These are phyloP conservation scores for Eimeria maxima DNA, from an alignment of 169 alveolate genomes.

Conservation along the genomic window DNA sequence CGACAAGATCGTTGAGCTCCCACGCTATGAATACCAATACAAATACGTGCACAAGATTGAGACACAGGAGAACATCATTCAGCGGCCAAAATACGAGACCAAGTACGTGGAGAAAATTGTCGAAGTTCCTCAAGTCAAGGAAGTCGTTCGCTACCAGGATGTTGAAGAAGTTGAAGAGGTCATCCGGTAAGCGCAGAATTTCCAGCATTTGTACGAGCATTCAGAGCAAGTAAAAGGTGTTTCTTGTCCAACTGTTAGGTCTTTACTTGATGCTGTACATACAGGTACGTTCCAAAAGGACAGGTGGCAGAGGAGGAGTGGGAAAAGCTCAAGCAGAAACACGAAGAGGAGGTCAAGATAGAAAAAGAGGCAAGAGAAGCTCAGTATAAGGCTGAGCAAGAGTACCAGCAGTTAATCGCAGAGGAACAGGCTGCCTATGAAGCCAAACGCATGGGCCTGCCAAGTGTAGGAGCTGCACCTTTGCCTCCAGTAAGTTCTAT, in stretches of 20 bases:
- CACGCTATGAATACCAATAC: conserved; percentile 88
- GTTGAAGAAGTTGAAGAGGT: conserved; percentile 89
- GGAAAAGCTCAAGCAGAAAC: conserved; percentile 81
- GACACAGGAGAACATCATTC: conserved; percentile 89
- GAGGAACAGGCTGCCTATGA: conserved; percentile 80
- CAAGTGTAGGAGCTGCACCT: conserved; percentile 25
- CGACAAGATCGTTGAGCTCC: conserved; percentile 91
- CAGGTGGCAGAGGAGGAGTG: conserved; percentile 84
- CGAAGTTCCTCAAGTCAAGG: conserved; percentile 89
- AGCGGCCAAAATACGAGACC: conserved; percentile 88
- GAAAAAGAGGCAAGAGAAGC: conserved; percentile 77
- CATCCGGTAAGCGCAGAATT: conserved; percentile 82
- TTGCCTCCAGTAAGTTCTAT: conserved; percentile 62
- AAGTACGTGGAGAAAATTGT: conserved; percentile 91
- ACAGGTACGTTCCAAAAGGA: conserved; percentile 88
- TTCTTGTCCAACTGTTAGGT: background rate
- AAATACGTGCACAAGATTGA: conserved; percentile 91
- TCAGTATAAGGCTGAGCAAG: conserved; percentile 77
- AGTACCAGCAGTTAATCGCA: conserved; percentile 61
- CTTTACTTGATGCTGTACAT: background rate
- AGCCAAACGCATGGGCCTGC: conserved; percentile 73
- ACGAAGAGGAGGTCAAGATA: conserved; percentile 76
- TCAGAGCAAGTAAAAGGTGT: background rate
- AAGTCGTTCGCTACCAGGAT: conserved; percentile 88
- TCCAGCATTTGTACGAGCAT: background rate